Base-by-base conservation (phyloP, 1,139 yeast genomes). In the Magnusiomyces magnusii region DNA sequence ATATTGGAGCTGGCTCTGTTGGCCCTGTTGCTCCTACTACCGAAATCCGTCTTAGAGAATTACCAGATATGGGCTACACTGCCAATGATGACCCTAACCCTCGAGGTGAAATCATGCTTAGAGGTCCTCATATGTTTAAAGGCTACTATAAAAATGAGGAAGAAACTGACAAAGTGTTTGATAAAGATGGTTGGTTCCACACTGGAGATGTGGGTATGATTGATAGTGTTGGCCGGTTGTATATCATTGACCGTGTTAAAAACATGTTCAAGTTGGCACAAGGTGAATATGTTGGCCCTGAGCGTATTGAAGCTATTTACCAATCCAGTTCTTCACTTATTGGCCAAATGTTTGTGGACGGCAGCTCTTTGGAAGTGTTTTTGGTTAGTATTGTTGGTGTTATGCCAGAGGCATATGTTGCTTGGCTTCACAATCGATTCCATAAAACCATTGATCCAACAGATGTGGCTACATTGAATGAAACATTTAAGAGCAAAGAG, bases 251-350 rank as follows among this genome's bases (percentile, higher is more conserved):
- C 69, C 78, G 95, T 62, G 91, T 86, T 53, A 87, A 87, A 76
- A 87, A 87, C 72, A 86, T 87, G 74, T 87, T 86, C 78, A 87
- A 87, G 72, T 77, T 87, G 66, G 81, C 92, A 0, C 95, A 87
- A 71, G 95, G 95, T 61, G 95, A 87, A 71, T 87, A 87, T 70
- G 82, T 87, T 58, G 85, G 91, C 1, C 92, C 93, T 1, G 95
- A 87, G 69, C 84, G 82, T 71, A 83, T 87, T 63, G 95, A 87
- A 68, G 85, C 83, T 67, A 74, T 75, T 25, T 86, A 86, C 67
- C 73, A 84, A 53, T 78, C 87, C 2, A 71, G 75, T 19, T 79
- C 81, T 63, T 78, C 86, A 5, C 69, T 80, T 25, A 67, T 81
- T 31, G 73, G 80, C 13, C 91, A 86, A 69, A 68, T 82, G 19